These are phyloP conservation scores for Linnemannia elongata DNA, from an alignment of 192 early-diverging fungal genomes.

Conservation along the genomic window DNA sequence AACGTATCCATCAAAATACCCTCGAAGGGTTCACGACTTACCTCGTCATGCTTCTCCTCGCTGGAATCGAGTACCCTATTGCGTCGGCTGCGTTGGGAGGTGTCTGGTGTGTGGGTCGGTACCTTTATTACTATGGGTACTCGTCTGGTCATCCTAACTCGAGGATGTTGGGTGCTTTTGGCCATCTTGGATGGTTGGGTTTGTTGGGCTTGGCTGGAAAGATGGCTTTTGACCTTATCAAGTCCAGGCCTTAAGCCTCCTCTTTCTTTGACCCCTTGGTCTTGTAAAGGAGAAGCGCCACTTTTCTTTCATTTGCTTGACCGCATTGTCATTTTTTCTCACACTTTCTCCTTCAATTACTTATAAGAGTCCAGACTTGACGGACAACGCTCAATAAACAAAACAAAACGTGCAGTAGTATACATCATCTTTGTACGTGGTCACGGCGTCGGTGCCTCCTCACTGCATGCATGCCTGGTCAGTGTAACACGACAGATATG, in stretches of 20 bases:
- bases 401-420: background rate
- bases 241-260: background rate
- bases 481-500: too few species aligned
- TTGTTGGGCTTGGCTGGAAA: slow-evolving; percentile 58
- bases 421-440: background rate
- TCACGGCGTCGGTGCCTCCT: background rate
- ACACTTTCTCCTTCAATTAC: background rate
- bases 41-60: slow-evolving; percentile 55
- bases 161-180: slow-evolving; percentile 63
- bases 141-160: slow-evolving; percentile 70
- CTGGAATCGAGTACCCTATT: slow-evolving; percentile 69
- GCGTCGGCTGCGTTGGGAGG: slow-evolving; percentile 64
- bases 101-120: slow-evolving; percentile 63
- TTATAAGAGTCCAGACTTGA: background rate
- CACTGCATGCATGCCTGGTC: background rate
- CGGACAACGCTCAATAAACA: background rate
- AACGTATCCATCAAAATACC: slow-evolving; percentile 75
- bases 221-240: slow-evolving; percentile 56
- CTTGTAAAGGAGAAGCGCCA: background rate
- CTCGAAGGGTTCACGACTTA: slow-evolving; percentile 72
- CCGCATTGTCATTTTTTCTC: background rate
- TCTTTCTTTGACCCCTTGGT: background rate
- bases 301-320: background rate
- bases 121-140: slow-evolving; percentile 70
- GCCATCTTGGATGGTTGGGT: slow-evolving; percentile 65